phyloP scores from a whole-genome alignment of 2,329 filamentous ascomycete genomes.

The Truncatella angustata region DNA sequence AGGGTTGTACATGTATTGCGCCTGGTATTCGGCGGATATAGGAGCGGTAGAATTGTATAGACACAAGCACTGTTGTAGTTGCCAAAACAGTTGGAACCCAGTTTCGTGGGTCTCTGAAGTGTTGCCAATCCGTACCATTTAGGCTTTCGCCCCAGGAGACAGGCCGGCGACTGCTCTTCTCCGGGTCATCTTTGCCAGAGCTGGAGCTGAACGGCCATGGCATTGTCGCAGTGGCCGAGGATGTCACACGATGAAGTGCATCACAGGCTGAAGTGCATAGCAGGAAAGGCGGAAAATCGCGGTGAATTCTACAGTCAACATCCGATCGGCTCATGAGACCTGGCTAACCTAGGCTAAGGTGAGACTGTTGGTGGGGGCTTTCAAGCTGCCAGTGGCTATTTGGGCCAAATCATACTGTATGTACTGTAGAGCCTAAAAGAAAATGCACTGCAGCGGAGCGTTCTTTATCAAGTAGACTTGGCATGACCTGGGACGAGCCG shows the following conservation, averaged over 20 bases:
- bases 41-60: slow-evolving; percentile 63
- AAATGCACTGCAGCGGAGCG: too few species aligned
- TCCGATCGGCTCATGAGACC: too few species aligned
- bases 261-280: slow-evolving; percentile 4
- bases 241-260: too few species aligned
- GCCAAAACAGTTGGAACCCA: slow-evolving; percentile 53
- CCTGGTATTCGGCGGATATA: slow-evolving; percentile 84
- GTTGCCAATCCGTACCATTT: slow-evolving; percentile 50
- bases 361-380: slow-evolving; percentile 5
- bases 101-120: slow-evolving; percentile 53
- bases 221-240: slow-evolving; percentile 24
- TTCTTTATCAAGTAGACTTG: too few species aligned
- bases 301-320: neutral
- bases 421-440: too few species aligned
- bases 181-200: slow-evolving; percentile 17
- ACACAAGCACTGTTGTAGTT: slow-evolving; percentile 52
- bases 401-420: too few species aligned
- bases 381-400: too few species aligned
- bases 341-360: too few species aligned
- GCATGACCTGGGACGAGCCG: too few species aligned
- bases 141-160: slow-evolving; percentile 40
- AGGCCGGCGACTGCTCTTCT: slow-evolving; percentile 29
- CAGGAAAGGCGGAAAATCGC: neutral
- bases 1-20: slow-evolving; percentile 70
- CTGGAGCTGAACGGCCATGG: slow-evolving; percentile 28